Conservation (phyloP, 176 grass and related monocot genomes). For the Panicum miliaceum region DNA sequence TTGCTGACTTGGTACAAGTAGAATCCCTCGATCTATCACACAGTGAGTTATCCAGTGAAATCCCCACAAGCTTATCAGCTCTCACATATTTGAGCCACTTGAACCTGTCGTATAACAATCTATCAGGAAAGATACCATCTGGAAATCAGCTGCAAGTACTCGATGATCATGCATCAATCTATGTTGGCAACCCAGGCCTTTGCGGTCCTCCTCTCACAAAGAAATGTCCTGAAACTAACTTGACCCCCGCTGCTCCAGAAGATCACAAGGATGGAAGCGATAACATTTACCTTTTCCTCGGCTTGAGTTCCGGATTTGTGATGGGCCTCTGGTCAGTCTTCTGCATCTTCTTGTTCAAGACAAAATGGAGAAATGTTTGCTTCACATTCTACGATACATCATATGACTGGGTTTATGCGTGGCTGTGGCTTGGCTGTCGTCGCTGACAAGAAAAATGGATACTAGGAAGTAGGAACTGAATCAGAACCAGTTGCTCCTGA, state of each 20-base stretch:
- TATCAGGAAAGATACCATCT: constrained; percentile 13
- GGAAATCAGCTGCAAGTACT: constrained; percentile 20
- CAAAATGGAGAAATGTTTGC: background rate
- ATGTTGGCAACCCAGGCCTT: background rate
- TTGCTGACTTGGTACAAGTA: background rate
- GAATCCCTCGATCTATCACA: constrained; percentile 28
- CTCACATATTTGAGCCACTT: constrained; percentile 2
- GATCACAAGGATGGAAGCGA: background rate
- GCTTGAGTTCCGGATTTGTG: background rate
- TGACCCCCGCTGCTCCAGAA: background rate
- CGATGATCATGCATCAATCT: background rate
- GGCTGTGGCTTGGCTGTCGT: background rate
- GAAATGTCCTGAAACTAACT: background rate
- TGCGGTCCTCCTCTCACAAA: constrained; percentile 21
- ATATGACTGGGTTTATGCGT: constrained; percentile 3
- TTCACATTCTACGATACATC: background rate
- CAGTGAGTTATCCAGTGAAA: background rate
- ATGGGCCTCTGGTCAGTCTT: background rate
- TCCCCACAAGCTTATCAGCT: constrained; percentile 5
- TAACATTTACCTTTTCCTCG: background rate
- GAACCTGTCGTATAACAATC: constrained; percentile 35
- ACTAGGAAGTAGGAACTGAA: too few species aligned
- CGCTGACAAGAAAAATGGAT: background rate
- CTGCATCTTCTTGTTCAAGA: background rate
- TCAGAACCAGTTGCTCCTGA: too few species aligned